phyloP scores from a whole-genome alignment of 805 yeast genomes.

The Candida insectorum region DNA sequence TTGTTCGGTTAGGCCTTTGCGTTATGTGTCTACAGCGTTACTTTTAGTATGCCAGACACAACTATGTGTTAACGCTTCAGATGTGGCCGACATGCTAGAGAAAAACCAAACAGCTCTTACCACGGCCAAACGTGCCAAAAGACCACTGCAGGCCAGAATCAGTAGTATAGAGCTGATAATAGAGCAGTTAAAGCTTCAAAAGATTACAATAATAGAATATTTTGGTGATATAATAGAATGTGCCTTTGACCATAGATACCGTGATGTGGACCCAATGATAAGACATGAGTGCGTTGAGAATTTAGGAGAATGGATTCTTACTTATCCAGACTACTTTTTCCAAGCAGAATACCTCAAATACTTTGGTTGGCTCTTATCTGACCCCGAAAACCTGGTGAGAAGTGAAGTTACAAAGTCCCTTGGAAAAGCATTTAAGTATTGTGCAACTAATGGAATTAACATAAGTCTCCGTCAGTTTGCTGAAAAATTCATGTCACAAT shows the following conservation, averaged over 20 bases:
- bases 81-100: slow-evolving; percentile 32
- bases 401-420: slow-evolving; percentile 59
- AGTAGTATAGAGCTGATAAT: slow-evolving; percentile 30
- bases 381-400: slow-evolving; percentile 58
- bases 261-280: slow-evolving; percentile 72
- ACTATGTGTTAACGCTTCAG: slow-evolving; percentile 49
- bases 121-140: slow-evolving; percentile 22
- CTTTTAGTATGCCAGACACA: slow-evolving; percentile 59
- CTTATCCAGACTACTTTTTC: slow-evolving; percentile 66
- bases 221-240: slow-evolving; percentile 64
- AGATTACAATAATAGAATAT: slow-evolving; percentile 50
- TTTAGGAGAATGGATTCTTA: slow-evolving; percentile 70
- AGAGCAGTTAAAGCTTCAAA: slow-evolving; percentile 31
- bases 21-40: slow-evolving; percentile 62
- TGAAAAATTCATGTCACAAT: slow-evolving; percentile 62
- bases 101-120: slow-evolving; percentile 44
- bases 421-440: slow-evolving; percentile 41
- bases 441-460: slow-evolving; percentile 9
- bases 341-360: slow-evolving; percentile 69
- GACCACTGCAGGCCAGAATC: slow-evolving; percentile 46
- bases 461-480: slow-evolving; percentile 72
- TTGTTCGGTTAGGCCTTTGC: slow-evolving; percentile 63
- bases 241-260: slow-evolving; percentile 70
- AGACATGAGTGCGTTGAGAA: slow-evolving; percentile 65
- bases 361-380: slow-evolving; percentile 85